Evolutionary conservation across 345 rosid species (phyloP).

Genomic region (Raphanus raphanistrum): DNA sequence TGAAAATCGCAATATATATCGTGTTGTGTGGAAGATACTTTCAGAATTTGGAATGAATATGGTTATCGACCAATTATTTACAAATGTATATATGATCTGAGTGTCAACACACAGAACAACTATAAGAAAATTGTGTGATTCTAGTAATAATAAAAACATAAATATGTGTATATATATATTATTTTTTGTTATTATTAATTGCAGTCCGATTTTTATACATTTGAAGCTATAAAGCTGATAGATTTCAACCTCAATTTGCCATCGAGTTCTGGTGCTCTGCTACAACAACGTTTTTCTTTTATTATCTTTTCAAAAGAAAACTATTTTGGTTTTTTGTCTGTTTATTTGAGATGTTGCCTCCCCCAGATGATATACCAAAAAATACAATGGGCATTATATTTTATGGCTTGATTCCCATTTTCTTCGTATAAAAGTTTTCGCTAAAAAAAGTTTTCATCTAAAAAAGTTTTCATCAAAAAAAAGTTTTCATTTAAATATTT

Average conservation of each 20-base stretch:
- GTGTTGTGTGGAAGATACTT: neutral
- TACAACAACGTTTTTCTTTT: neutral
- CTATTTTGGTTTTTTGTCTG: neutral
- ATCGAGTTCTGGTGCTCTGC: neutral
- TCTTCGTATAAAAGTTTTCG: neutral
- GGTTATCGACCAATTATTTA: neutral
- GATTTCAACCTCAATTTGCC: neutral
- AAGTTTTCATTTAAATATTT: neutral
- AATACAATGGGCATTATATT: neutral
- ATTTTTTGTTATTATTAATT: too few species aligned
- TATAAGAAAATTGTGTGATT: too few species aligned
- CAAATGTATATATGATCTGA: neutral
- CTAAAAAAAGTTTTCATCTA: too few species aligned
- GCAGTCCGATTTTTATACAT: too few species aligned
- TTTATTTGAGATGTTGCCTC: slow-evolving; percentile 29
- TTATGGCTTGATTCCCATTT: neutral
- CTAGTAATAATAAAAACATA: too few species aligned
- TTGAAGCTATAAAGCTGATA: neutral
- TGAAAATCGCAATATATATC: neutral
- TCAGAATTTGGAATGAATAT: neutral
- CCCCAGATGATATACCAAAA: slow-evolving; percentile 18
- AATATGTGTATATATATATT: too few species aligned
- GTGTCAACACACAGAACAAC: too few species aligned
- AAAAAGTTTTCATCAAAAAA: too few species aligned
- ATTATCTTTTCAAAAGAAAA: neutral